Evolutionary conservation across 495 filamentous ascomycete species (phyloP).

Genomic region (Tetracladium setigerum): DNA sequence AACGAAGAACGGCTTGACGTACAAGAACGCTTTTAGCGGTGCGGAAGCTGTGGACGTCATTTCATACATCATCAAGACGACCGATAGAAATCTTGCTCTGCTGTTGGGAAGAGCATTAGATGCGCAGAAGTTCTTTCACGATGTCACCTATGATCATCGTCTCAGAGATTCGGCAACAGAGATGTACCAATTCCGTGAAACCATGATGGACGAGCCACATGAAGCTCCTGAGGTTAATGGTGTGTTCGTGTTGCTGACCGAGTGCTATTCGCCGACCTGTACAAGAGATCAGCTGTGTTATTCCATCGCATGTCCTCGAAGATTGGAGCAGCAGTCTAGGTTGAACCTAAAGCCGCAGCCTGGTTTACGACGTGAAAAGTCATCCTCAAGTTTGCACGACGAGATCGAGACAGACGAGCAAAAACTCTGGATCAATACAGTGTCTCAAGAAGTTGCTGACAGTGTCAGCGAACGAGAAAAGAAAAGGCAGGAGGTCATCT

Average conservation of each 20-base stretch:
- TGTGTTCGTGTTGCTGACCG: conserved; percentile 90
- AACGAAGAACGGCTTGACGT: conserved; percentile 93
- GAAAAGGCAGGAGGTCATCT: conserved; percentile 97
- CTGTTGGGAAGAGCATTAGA: conserved; percentile 90
- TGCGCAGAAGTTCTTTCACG: conserved; percentile 99
- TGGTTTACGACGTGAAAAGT: conserved; percentile 75
- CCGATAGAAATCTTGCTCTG: conserved; percentile 88
- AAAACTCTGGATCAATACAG: conserved; percentile 99
- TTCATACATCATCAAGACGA: conserved; percentile 90
- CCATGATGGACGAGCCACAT: conserved; percentile 73
- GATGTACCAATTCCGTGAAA: conserved; percentile 95
- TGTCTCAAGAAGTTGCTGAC: conserved; percentile 90
- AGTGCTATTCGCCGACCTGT: conserved; percentile 98
- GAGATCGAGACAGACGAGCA: conserved; percentile 87
- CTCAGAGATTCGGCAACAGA: conserved; percentile 84
- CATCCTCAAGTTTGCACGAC: conserved; percentile 74
- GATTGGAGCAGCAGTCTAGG: conserved; percentile 90
- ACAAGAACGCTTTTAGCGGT: conserved; percentile 94
- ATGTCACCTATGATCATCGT: conserved; percentile 96
- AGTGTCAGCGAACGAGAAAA: conserved; percentile 83
- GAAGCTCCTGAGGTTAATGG: conserved; percentile 79
- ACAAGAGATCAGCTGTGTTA: conserved; percentile 93
- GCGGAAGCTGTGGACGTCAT: conserved; percentile 94
- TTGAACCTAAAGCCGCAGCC: conserved; percentile 88
- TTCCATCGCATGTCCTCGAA: conserved; percentile 92